Percentiles rank a stretch among this genome's conserved stretches.
These are phyloP conservation scores for Sungouiella thailandica DNA, from an alignment of 805 yeast genomes.

Conservation along the genomic window DNA sequence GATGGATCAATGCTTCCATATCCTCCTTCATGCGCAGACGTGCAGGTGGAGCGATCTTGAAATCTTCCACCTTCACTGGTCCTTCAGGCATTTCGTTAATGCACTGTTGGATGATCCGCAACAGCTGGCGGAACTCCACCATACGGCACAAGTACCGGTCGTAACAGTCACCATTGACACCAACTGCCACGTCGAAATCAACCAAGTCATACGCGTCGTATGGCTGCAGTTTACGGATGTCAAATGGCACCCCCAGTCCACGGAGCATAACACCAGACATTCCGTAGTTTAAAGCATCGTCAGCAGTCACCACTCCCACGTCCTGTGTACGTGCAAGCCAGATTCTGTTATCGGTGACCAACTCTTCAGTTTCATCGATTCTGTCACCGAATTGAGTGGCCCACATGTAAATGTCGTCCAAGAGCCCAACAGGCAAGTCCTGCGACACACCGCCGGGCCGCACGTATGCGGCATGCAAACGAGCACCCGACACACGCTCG, in stretches of 20 bases:
- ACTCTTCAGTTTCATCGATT: constrained; percentile 84
- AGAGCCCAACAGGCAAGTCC: constrained; percentile 79
- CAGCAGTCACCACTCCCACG: constrained; percentile 78
- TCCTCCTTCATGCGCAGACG: constrained; percentile 81
- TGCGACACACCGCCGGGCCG: constrained; percentile 92
- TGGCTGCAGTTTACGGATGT: constrained; percentile 80
- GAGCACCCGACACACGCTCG: constrained; percentile 86
- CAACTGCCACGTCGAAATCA: constrained; percentile 85
- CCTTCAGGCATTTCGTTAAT: constrained; percentile 90
- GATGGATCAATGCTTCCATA: constrained; percentile 90
- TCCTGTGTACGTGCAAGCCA: constrained; percentile 85
- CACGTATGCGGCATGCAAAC: constrained; percentile 82
- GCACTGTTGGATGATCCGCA: constrained; percentile 86
- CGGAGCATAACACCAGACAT: constrained; percentile 86
- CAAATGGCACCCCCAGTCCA: constrained; percentile 87
- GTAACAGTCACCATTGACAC: constrained; percentile 84
- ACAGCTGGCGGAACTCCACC: constrained; percentile 89
- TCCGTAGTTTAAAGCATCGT: constrained; percentile 78
- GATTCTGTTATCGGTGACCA: constrained; percentile 84
- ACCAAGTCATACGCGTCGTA: constrained; percentile 85
- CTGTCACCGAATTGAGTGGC: constrained; percentile 94
- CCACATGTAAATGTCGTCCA: constrained; percentile 94
- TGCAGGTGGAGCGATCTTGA: constrained; percentile 79
- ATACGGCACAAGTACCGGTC: constrained; percentile 85
- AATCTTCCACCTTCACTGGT: constrained; percentile 87